Evolutionary conservation across 208 protist genomes (phyloP).

Genomic region (Crithidia fasciculata): DNA sequence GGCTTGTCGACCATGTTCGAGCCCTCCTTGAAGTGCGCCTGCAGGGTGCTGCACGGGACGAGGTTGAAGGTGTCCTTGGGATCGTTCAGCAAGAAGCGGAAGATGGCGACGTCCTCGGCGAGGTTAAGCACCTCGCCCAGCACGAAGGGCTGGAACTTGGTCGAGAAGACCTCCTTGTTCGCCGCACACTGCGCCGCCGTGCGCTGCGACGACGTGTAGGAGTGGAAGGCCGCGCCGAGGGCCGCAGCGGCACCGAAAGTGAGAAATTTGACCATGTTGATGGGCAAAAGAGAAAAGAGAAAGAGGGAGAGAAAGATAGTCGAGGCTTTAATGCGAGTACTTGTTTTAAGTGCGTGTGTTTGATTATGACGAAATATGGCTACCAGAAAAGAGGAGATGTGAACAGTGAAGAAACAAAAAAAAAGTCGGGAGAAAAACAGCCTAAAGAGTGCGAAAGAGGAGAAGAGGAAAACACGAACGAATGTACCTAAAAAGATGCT

Average conservation of each 20-base stretch:
- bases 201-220: slow-evolving; percentile 46
- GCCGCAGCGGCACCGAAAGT: slow-evolving; percentile 62
- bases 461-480: too few relatives aligned
- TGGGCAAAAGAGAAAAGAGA: too few relatives aligned
- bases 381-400: not conserved
- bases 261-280: slow-evolving; percentile 54
- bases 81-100: slow-evolving; percentile 84
- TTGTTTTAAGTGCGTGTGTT: not conserved
- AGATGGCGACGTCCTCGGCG: slow-evolving; percentile 86
- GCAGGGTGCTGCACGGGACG: slow-evolving; percentile 80
- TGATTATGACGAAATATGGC: not conserved
- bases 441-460: too few relatives aligned
- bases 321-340: too few relatives aligned
- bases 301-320: too few relatives aligned
- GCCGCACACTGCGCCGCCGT: slow-evolving; percentile 46
- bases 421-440: not conserved
- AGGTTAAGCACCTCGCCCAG: slow-evolving; percentile 89
- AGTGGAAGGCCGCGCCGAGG: slow-evolving; percentile 72
- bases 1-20: slow-evolving; percentile 82
- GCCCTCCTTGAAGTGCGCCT: slow-evolving; percentile 85
- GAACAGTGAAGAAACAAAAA: slow-evolving; percentile 1
- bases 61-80: slow-evolving; percentile 74
- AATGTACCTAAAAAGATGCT: too few relatives aligned
- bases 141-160: slow-evolving; percentile 80
- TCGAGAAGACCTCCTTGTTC: slow-evolving; percentile 53